phyloP scores from a whole-genome alignment of 2,329 filamentous ascomycete species.

The Blumeria hordei region DNA sequence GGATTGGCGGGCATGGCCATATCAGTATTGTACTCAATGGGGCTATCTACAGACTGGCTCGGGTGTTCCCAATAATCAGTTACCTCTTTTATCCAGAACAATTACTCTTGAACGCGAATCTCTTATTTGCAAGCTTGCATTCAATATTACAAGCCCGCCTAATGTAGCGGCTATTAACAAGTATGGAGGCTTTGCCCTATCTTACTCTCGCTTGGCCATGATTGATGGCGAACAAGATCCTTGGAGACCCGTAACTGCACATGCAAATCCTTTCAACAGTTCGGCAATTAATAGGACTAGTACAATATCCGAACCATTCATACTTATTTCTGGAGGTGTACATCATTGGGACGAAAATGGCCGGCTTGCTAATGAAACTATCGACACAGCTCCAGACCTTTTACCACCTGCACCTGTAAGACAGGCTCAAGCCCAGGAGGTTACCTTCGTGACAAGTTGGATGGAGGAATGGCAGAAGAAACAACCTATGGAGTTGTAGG shows the following conservation, averaged over 20 bases:
- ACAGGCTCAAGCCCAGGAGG: constrained; percentile 31
- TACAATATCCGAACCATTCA: constrained; percentile 41
- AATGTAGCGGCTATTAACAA: constrained; percentile 47
- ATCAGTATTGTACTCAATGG: constrained; percentile 32
- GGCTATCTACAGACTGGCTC: constrained; percentile 56
- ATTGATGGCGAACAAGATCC: constrained; percentile 60
- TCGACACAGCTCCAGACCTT: constrained; percentile 9
- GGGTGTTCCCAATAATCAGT: constrained; percentile 34
- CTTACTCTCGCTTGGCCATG: constrained; percentile 49
- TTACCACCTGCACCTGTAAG: constrained; percentile 34
- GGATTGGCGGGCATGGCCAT: constrained; percentile 28
- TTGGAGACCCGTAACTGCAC: constrained; percentile 51
- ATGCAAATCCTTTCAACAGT: constrained; percentile 26
- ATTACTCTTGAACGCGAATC: constrained; percentile 38
- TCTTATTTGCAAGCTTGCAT: constrained; percentile 38
- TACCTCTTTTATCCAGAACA: constrained; percentile 48
- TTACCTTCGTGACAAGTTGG: constrained; percentile 42
- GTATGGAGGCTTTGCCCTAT: constrained; percentile 47
- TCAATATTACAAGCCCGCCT: constrained; percentile 41
- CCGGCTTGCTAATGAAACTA: constrained; percentile 30
- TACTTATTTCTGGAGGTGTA: constrained; percentile 49
- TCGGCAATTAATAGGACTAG: constrained; percentile 30
- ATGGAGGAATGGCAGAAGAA: constrained; percentile 28
- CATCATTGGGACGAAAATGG: constrained; percentile 67
- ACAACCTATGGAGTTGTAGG: too few relatives aligned